Evolutionary conservation across 2,329 filamentous ascomycete species (phyloP).

Genomic region (Colletotrichum sp.): DNA sequence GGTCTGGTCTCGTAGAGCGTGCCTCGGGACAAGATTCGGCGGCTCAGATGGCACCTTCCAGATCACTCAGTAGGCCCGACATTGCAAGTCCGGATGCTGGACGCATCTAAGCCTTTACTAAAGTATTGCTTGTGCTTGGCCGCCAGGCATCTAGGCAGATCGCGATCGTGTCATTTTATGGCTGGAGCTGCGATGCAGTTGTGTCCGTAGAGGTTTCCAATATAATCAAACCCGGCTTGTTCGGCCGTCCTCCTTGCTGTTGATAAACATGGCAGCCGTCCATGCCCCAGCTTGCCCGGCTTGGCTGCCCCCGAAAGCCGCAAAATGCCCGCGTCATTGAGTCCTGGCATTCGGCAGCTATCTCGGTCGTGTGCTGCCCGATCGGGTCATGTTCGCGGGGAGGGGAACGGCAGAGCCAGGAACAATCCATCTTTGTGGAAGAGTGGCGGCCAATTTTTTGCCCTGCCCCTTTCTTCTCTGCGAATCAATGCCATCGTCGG

Average conservation of each 20-base stretch:
- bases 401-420: not conserved
- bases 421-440: not conserved
- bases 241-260: not conserved
- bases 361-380: not conserved
- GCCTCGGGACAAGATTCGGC: not conserved
- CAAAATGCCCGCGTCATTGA: conserved; percentile 11
- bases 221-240: not conserved
- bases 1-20: not conserved
- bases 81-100: not conserved
- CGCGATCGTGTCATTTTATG: not conserved
- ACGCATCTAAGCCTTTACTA: not conserved
- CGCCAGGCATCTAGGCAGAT: not conserved
- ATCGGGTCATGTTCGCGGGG: not conserved
- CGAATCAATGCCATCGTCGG: not conserved
- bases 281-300: not conserved
- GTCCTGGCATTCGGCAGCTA: not conserved
- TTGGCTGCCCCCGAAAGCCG: not conserved
- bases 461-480: not conserved
- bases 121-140: not conserved
- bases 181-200: not conserved
- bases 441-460: not conserved
- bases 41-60: not conserved
- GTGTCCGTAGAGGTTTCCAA: not conserved
- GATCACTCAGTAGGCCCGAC: not conserved
- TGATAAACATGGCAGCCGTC: not conserved